These are phyloP conservation scores for Tuber indicum DNA, from an alignment of 495 filamentous ascomycete genomes.

Conservation along the genomic window DNA sequence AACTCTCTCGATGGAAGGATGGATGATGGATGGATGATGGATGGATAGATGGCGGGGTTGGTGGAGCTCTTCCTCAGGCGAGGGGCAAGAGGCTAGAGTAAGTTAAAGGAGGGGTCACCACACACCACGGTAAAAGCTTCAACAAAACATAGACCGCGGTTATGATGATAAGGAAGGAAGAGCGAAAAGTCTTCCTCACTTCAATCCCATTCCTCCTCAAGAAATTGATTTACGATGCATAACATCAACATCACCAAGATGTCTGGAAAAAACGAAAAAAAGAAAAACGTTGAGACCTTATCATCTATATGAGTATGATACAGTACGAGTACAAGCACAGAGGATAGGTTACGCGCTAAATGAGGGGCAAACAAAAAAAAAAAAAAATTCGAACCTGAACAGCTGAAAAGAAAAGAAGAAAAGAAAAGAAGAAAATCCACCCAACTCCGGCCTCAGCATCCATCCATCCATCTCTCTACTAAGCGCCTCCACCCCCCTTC, in stretches of 20 bases:
- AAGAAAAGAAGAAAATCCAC: background rate
- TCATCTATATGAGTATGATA: background rate
- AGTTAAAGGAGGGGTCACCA: background rate
- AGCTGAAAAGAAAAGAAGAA: background rate
- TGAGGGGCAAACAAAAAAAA: background rate
- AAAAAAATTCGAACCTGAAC: background rate
- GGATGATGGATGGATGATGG: background rate
- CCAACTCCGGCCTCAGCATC: background rate
- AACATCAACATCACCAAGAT: background rate
- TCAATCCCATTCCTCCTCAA: background rate
- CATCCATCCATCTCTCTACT: background rate
- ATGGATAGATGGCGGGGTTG: conserved; percentile 1
- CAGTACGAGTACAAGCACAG: too few relatives aligned
- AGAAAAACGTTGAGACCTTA: background rate
- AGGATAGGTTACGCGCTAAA: background rate
- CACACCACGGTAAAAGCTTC: background rate
- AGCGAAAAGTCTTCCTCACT: background rate
- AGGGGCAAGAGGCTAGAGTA: background rate
- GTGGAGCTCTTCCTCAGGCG: background rate
- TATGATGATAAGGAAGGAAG: too few relatives aligned
- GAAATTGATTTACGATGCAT: background rate
- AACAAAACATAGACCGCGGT: background rate
- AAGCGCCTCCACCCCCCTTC: background rate
- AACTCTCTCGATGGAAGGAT: too few relatives aligned
- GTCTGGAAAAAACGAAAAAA: background rate